Base-by-base conservation (phyloP, 139 green algal species). In the Dunaliella sp. region DNA sequence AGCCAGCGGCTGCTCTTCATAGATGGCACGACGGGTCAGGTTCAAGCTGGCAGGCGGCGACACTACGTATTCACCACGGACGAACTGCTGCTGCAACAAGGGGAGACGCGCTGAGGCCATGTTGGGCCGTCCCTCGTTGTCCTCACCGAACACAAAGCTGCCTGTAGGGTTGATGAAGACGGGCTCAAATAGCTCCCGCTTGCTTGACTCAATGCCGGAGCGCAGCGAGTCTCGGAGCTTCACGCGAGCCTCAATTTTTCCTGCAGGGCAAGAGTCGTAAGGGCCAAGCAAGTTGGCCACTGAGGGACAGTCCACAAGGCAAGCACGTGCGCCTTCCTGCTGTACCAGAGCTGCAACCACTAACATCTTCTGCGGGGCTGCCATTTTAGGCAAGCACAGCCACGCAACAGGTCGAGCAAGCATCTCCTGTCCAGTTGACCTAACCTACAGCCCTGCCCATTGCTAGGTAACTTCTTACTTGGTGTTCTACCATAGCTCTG, bases 151-250 rank as follows among this genome's bases (percentile, higher is more conserved):
- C 80, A 77, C 81, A 24, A 87, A 73, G 25, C 84, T 85, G 59
- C 90, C 90, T 1, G 1, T 59, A 2, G 90, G 88, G 0, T 57
- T 36, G 26, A 25, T 87, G 87, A 88, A 92, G 12, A 92, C 76
- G 28, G 82, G 84, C 3, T 75, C 30, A 0, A 91, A 75, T 7
- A 94, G 89, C 88, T 94, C 91, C 0, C 84, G 87, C 25, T 74
- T 48, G 24, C 85, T 88, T 72, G 73, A 36, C 35, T 65, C 48
- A 65, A 65, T 65, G 48, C 48, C 16, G 48, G 48, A 65, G 48
- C 48, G 48, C 48, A 65, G 48, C 7, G 48, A 65, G 16, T 65
- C 48, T 26, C 48, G 48, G 7, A 65, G 48, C 48, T 16, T 16
- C 48, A 65, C 48, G 48, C 48, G 77, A 1, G 57, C 26, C 2